Evolutionary conservation across 352 stramenopile species (phyloP).

Genomic region (Paralagenidium karlingii): DNA sequence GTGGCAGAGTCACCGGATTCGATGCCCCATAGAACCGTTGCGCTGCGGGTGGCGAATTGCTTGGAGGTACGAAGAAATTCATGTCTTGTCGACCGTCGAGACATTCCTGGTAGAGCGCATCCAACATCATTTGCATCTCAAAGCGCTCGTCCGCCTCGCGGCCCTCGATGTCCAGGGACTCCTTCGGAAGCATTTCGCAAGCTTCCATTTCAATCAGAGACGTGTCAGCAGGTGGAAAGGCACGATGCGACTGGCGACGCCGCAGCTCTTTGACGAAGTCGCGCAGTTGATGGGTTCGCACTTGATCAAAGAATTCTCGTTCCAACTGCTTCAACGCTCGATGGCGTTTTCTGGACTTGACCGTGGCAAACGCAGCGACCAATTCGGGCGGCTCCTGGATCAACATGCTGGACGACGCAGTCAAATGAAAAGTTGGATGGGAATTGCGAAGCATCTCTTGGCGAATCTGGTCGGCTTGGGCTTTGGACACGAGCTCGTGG

Average conservation of each 20-base stretch:
- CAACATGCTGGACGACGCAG: slow-evolving; percentile 51
- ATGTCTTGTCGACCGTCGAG: slow-evolving; percentile 24
- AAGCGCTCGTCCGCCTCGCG: slow-evolving; percentile 16
- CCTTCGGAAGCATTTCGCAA: no score
- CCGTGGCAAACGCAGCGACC: slow-evolving; percentile 41
- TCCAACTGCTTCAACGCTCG: slow-evolving; percentile 40
- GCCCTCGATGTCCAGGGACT: no score
- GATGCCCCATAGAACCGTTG: slow-evolving; percentile 58
- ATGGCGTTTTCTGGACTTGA: slow-evolving; percentile 24
- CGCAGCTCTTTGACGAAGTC: slow-evolving; percentile 61
- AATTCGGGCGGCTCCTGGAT: slow-evolving; percentile 48
- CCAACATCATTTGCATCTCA: slow-evolving; percentile 33
- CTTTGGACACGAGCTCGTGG: slow-evolving; percentile 30
- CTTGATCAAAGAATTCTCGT: slow-evolving; percentile 45
- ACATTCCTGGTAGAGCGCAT: slow-evolving; percentile 26
- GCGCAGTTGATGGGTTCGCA: slow-evolving; percentile 52
- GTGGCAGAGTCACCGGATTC: no score
- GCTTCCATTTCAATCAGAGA: slow-evolving; percentile 30
- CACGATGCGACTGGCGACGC: slow-evolving; percentile 22
- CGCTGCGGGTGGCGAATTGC: slow-evolving; percentile 48
- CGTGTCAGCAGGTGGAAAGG: slow-evolving; percentile 33
- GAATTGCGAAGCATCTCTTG: slow-evolving; percentile 31
- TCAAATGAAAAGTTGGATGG: slow-evolving; percentile 39
- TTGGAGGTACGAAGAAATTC: slow-evolving; percentile 26
- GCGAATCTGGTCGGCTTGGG: slow-evolving; percentile 20